Evolutionary conservation across 305 asterid genomes (phyloP).

Genomic region (Plantago coronopus): DNA sequence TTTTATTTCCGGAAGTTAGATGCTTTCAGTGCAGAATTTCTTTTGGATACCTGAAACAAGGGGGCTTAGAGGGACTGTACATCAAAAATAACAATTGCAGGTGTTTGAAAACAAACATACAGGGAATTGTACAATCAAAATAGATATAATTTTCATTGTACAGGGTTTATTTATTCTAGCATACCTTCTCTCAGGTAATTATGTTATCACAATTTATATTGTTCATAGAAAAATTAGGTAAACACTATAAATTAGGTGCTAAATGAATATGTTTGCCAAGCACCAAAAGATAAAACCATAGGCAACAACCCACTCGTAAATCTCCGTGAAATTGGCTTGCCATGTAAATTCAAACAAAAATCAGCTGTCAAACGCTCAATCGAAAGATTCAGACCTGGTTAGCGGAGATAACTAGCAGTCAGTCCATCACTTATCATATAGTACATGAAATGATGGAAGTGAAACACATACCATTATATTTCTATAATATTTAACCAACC

Average conservation of each 20-base stretch:
- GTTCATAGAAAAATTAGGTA: too few species aligned
- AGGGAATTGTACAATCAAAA: not conserved
- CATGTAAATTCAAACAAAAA: too few species aligned
- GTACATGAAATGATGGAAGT: not conserved
- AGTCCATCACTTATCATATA: not conserved
- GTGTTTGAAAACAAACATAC: too few species aligned
- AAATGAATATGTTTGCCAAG: not conserved
- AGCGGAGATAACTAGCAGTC: not conserved
- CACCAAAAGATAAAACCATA: not conserved
- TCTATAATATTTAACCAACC: not conserved
- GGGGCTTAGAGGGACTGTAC: too few species aligned
- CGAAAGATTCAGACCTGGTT: too few species aligned
- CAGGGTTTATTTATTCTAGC: not conserved
- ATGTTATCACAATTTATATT: too few species aligned
- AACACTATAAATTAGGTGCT: not conserved
- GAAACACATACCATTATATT: not conserved
- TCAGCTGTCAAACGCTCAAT: too few species aligned
- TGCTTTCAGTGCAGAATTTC: too few species aligned
- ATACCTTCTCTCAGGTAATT: not conserved
- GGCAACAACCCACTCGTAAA: not conserved
- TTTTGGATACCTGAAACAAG: too few species aligned
- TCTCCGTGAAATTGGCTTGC: not conserved
- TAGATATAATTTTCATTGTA: not conserved
- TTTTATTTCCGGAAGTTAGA: too few species aligned
- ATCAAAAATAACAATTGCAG: too few species aligned